A percentile compares a stretch with the other conserved stretches of the same genome.
phyloP scores from a whole-genome alignment of 176 grass and related monocot species.

The Sorghum bicolor region Sorghum_bicolor_NCBIv3 NC_012877.2:14630501-14631000 shows the following conservation, averaged over 20 bases:
- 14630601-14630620: constrained; percentile 15
- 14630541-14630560: constrained; percentile 68
- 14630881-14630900: constrained; percentile 7
- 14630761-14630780: constrained; percentile 54
- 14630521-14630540: constrained; percentile 93
- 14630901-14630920: constrained; percentile 4
- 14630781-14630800: constrained; percentile 91
- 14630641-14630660: not conserved
- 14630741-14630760: not conserved
- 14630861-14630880: constrained; percentile 24
- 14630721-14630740: constrained; percentile 13
- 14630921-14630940: constrained; percentile 41
- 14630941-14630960: constrained; percentile 78
- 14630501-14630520: constrained; percentile 88
- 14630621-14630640: not conserved
- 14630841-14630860: constrained; percentile 68
- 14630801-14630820: constrained; percentile 96
- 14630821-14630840: constrained; percentile 82
- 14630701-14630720: not conserved
- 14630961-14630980: constrained; percentile 85
- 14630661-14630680: constrained; percentile 11
- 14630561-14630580: constrained; percentile 87
- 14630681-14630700: not conserved
- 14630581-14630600: constrained; percentile 64
- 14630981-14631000: constrained; percentile 91